phyloP scores from a whole-genome alignment of 768 basidiomycete species.

The Russula compacta region DNA sequence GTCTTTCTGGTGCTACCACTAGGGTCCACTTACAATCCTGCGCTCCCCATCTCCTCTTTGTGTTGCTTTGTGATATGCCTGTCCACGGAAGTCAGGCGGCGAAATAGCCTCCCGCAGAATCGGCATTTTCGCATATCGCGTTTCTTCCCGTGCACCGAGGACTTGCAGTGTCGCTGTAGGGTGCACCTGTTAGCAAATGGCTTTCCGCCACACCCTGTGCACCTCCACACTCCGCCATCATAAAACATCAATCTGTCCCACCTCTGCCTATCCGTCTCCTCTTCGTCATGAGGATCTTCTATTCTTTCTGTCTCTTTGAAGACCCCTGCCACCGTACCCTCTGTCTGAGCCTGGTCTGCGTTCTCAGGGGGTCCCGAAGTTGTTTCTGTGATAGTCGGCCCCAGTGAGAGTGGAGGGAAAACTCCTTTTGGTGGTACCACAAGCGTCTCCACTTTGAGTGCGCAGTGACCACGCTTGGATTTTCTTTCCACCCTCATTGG shows the following conservation, averaged over 20 bases:
- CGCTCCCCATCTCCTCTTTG: too few species aligned
- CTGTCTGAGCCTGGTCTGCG: background rate
- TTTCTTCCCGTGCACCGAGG: background rate
- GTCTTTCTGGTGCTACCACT: too few species aligned
- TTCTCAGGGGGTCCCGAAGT: background rate
- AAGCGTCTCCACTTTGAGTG: background rate
- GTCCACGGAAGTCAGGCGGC: too few species aligned
- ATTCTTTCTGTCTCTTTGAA: background rate
- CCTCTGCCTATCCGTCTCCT: background rate
- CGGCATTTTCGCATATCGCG: background rate
- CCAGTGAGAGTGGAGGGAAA: background rate
- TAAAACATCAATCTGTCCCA: background rate
- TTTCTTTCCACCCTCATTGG: fast-evolving
- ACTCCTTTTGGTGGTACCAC: background rate
- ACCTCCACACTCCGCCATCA: background rate
- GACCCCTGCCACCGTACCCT: background rate
- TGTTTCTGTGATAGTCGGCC: background rate
- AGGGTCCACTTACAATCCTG: too few species aligned
- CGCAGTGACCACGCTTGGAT: background rate
- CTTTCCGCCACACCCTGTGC: background rate
- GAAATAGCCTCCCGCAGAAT: too few species aligned
- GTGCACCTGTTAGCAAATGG: background rate
- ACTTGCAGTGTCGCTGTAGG: background rate
- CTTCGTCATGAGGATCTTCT: background rate
- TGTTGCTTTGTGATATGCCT: too few species aligned